These are phyloP conservation scores for Cotoneaster glaucophyllus DNA, from an alignment of 306 rosid species.

Conservation along the genomic window DNA sequence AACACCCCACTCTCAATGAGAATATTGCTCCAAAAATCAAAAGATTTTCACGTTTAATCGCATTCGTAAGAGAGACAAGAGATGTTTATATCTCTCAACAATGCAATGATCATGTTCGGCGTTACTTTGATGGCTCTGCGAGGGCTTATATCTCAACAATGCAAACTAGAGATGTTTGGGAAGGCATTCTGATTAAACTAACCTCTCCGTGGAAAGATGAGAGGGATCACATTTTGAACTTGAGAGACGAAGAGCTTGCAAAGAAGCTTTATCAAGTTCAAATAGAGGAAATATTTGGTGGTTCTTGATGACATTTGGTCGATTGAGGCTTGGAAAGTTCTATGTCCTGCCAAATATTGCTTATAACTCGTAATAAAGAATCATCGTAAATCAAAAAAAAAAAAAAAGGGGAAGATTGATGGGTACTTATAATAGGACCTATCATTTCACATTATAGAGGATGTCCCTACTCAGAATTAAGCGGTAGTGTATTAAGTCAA, in stretches of 20 bases:
- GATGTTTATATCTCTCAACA: too few relatives aligned
- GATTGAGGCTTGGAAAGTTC: not conserved
- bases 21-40: too few relatives aligned
- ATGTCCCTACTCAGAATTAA: too few relatives aligned
- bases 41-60: too few relatives aligned
- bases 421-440: too few relatives aligned
- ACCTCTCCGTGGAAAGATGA: conserved; percentile 1
- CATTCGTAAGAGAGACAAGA: too few relatives aligned
- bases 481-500: too few relatives aligned
- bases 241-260: not conserved
- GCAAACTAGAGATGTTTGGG: not conserved
- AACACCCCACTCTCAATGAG: too few relatives aligned
- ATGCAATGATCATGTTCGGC: not conserved
- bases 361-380: not conserved
- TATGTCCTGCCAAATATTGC: not conserved
- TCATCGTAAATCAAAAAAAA: too few relatives aligned
- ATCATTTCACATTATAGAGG: too few relatives aligned
- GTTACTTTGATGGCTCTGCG: not conserved
- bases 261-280: not conserved
- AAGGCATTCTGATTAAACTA: not conserved
- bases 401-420: too few relatives aligned
- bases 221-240: not conserved
- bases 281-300: not conserved
- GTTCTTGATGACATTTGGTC: not conserved
- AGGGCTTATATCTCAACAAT: not conserved